phyloP scores from a whole-genome alignment of 2,329 filamentous ascomycete genomes.

The Penicillium verrucosum region DNA sequence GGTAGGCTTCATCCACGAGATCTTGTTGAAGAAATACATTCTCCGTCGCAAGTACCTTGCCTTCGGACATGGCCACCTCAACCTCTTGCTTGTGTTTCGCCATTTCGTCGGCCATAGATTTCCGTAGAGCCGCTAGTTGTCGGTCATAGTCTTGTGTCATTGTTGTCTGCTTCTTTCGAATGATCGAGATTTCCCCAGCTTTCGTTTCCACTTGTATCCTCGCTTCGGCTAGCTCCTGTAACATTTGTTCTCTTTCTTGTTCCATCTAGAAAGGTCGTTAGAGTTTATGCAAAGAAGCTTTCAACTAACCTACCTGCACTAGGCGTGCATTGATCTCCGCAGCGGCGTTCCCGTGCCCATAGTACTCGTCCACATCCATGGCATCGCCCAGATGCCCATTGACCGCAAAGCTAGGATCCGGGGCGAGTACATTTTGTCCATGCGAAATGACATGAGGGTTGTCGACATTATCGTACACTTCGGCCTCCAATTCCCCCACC shows the following conservation, averaged over 20 bases:
- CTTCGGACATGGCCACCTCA: constrained; percentile 52
- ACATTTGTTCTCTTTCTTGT: constrained; percentile 40
- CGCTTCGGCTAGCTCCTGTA: constrained; percentile 38
- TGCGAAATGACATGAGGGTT: constrained; percentile 12
- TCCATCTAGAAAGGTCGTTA: constrained; percentile 30
- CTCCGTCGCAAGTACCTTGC: constrained; percentile 56
- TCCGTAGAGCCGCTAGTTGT: constrained; percentile 52
- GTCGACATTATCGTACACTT: constrained; percentile 41
- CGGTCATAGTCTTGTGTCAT: constrained; percentile 53
- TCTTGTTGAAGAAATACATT: constrained; percentile 61
- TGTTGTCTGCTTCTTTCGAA: constrained; percentile 57
- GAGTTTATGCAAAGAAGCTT: not conserved
- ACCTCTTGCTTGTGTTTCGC: constrained; percentile 55
- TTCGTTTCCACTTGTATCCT: constrained; percentile 49
- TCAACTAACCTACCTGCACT: constrained; percentile 26
- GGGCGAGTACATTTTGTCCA: constrained; percentile 4
- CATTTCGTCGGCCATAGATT: constrained; percentile 52
- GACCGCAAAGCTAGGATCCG: constrained; percentile 6
- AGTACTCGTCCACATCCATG: constrained; percentile 23
- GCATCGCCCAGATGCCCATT: constrained; percentile 14
- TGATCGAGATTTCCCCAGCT: constrained; percentile 60
- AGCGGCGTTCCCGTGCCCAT: constrained; percentile 8
- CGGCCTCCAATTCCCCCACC: constrained; percentile 44
- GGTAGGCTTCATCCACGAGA: constrained; percentile 53
- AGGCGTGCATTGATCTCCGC: constrained; percentile 18